phyloP scores from a whole-genome alignment of 176 grass and related monocot species.

The Musa beccarii region DNA sequence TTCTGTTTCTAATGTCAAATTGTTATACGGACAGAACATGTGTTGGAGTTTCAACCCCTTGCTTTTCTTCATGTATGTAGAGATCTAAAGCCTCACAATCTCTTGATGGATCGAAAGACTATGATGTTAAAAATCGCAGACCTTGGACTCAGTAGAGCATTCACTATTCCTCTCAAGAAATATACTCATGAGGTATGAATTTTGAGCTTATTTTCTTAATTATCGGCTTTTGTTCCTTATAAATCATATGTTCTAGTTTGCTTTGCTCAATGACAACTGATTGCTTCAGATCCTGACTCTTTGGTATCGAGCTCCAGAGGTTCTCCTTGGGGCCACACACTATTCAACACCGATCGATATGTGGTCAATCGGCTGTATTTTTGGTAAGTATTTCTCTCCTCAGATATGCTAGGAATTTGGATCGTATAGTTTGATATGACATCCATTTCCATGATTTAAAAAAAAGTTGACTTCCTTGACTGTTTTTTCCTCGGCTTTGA shows the following conservation, averaged over 20 bases:
- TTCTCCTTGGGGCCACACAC: constrained; percentile 78
- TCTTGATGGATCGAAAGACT: constrained; percentile 91
- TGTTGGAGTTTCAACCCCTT: not conserved
- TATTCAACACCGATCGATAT: constrained; percentile 92
- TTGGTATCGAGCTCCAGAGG: constrained; percentile 94
- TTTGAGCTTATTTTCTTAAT: not conserved
- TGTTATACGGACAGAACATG: not conserved
- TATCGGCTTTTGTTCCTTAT: not conserved
- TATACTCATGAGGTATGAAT: constrained; percentile 83
- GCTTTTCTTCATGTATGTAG: constrained; percentile 16
- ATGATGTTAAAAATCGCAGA: constrained; percentile 95
- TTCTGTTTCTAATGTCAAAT: not conserved
- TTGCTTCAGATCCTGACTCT: constrained; percentile 78
- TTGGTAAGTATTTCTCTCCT: constrained; percentile 34
- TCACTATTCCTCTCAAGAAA: constrained; percentile 82
- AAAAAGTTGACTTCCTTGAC: not conserved
- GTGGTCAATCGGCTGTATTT: constrained; percentile 95
- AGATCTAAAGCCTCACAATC: constrained; percentile 93
- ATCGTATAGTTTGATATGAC: not conserved
- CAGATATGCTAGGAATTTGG: not conserved
- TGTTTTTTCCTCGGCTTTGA: constrained; percentile 6
- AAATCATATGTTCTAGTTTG: too few species aligned
- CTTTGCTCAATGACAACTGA: not conserved
- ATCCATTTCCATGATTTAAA: not conserved
- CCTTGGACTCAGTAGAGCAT: constrained; percentile 76